These are phyloP conservation scores for Dioscorea alata DNA, from an alignment of 106 monocot species.

Conservation along the genomic window DNA sequence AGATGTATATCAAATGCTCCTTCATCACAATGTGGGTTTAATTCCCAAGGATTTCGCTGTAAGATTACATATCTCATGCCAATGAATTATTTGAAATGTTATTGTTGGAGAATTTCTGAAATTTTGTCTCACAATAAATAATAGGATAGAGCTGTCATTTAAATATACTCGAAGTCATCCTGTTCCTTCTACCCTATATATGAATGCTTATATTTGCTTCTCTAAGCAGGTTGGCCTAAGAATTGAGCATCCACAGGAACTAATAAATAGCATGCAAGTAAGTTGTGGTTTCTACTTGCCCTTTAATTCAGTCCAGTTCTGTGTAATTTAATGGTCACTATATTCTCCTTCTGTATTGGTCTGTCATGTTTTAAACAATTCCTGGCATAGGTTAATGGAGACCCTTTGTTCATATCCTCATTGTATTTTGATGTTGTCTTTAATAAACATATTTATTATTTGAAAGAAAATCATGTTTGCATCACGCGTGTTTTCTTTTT, in stretches of 20 bases:
- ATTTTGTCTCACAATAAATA: too few species aligned
- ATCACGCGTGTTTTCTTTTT: too few species aligned
- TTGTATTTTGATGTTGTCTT: too few species aligned
- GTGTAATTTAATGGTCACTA: neutral
- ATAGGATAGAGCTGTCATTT: too few species aligned
- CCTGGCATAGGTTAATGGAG: neutral
- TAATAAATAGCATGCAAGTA: conserved; percentile 90
- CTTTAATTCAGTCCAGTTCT: neutral
- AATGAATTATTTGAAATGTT: too few species aligned
- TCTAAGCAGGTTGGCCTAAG: conserved; percentile 80
- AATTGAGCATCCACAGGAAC: conserved; percentile 94
- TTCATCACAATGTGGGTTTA: conserved; percentile 58
- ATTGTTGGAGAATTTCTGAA: too few species aligned
- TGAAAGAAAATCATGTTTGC: too few species aligned
- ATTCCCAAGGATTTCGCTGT: conserved; percentile 92
- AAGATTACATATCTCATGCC: conserved; percentile 16
- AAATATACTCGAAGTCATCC: too few species aligned
- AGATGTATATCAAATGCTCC: conserved; percentile 89
- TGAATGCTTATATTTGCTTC: neutral
- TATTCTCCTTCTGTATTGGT: too few species aligned
- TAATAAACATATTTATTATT: too few species aligned
- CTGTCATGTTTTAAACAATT: neutral
- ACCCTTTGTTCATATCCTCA: too few species aligned
- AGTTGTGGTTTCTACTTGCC: conserved; percentile 6
- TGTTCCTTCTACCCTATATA: too few species aligned